Conservation (phyloP, 176 grass and related monocot species). For the Carex littledalei region DNA sequence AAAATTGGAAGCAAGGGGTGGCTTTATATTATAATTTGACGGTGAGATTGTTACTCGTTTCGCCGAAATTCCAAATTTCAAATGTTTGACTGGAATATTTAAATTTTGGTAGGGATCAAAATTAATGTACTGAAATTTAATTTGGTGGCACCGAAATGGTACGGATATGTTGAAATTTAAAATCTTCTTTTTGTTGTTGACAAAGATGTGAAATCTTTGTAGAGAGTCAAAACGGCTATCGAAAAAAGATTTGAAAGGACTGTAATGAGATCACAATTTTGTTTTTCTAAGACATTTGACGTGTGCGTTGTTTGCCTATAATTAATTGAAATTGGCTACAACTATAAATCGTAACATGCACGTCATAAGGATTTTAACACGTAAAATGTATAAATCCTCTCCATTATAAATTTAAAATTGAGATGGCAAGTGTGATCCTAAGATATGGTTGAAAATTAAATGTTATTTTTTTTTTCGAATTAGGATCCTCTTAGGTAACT, state of each 20-base stretch:
- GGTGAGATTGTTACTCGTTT: background rate
- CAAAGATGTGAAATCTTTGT: slow-evolving; percentile 1
- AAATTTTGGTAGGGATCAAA: background rate
- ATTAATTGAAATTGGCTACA: background rate
- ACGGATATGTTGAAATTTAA: background rate
- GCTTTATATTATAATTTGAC: background rate
- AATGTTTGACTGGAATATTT: background rate
- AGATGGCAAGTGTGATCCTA: background rate
- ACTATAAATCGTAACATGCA: background rate
- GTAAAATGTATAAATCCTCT: background rate
- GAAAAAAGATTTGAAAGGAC: background rate
- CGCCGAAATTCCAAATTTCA: background rate
- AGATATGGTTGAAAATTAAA: background rate
- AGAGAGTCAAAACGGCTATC: slow-evolving; percentile 10
- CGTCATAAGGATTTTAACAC: background rate
- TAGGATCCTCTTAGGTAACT: too few relatives aligned
- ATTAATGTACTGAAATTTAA: background rate
- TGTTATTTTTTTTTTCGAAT: too few relatives aligned
- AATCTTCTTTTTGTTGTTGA: background rate
- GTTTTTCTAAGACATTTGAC: slow-evolving; percentile 13
- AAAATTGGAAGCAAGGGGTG: background rate
- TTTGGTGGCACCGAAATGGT: background rate
- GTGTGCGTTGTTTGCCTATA: background rate
- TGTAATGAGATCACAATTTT: background rate
- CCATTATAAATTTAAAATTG: background rate